Conservation (phyloP, 1,284 basidiomycete species). For the Rhodotorula glutinis region DNA sequence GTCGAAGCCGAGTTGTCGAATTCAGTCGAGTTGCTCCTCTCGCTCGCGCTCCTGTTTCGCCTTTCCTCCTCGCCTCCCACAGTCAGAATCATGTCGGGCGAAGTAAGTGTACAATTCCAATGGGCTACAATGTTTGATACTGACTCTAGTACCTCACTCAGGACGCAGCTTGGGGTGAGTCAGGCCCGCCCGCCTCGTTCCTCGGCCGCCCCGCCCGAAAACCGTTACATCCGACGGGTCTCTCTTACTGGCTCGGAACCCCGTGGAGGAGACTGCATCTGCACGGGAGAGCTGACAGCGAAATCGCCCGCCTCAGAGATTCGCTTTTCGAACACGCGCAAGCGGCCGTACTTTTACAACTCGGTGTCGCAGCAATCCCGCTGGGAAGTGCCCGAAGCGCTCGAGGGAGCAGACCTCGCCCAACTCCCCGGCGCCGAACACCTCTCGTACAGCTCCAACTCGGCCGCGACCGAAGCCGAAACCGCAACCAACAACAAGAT, state of each 20-base stretch:
- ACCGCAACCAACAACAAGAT: constrained; percentile 58
- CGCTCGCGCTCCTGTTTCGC: no score
- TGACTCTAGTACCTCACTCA: background rate
- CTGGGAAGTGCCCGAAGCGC: constrained; percentile 74
- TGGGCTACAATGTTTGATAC: background rate
- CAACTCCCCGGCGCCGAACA: constrained; percentile 66
- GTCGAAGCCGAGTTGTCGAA: no score
- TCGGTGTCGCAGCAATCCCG: constrained; percentile 63
- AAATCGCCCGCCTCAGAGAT: constrained; percentile 57
- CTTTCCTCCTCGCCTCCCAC: no score
- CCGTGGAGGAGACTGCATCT: no score
- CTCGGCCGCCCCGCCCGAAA: no score
- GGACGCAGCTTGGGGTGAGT: constrained; percentile 14
- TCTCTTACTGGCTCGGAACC: background rate
- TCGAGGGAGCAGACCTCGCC: constrained; percentile 63
- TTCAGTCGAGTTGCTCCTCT: no score
- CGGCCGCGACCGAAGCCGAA: background rate
- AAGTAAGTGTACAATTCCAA: background rate
- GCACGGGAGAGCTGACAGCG: no score
- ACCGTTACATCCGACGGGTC: no score
- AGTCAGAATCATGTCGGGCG: background rate
- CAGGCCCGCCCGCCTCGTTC: background rate
- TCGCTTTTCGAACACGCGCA: constrained; percentile 73
- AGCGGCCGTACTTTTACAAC: constrained; percentile 88
- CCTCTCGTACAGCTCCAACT: constrained; percentile 51